phyloP scores from a whole-genome alignment of 805 yeast species.

The Pachysolen tannophilus region DNA sequence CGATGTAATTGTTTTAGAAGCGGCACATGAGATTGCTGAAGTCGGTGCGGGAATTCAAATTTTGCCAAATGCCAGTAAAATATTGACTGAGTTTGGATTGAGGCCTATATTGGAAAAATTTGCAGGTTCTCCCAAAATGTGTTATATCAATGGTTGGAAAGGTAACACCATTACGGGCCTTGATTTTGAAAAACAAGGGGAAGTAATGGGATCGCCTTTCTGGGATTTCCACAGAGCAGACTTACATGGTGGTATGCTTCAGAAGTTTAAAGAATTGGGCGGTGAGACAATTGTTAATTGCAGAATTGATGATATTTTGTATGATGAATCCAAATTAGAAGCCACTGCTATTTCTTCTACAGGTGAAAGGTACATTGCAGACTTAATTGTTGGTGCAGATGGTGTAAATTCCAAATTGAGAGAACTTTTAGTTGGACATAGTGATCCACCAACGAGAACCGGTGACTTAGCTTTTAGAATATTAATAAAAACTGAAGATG shows the following conservation, averaged over 20 bases:
- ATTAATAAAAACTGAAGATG: slow-evolving; percentile 15
- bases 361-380: slow-evolving; percentile 15
- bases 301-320: slow-evolving; percentile 14
- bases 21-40: slow-evolving; percentile 18
- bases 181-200: slow-evolving; percentile 12
- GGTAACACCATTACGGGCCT: too few relatives aligned
- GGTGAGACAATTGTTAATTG: slow-evolving; percentile 13
- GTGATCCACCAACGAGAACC: slow-evolving; percentile 20
- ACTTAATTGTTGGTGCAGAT: slow-evolving; percentile 21
- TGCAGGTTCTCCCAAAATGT: too few relatives aligned
- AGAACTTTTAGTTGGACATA: slow-evolving; percentile 14
- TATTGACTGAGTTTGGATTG: slow-evolving; percentile 16
- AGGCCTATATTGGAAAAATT: slow-evolving; percentile 6
- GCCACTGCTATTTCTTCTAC: slow-evolving; percentile 11
- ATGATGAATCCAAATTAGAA: slow-evolving; percentile 12
- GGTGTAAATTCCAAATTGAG: slow-evolving; percentile 19
- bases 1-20: slow-evolving; percentile 18
- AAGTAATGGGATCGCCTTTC: slow-evolving; percentile 16
- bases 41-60: slow-evolving; percentile 23
- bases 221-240: slow-evolving; percentile 22
- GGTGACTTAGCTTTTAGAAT: slow-evolving; percentile 24
- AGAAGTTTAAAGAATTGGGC: slow-evolving; percentile 16
- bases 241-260: slow-evolving; percentile 18
- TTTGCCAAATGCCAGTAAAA: slow-evolving; percentile 20
- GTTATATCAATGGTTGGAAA: too few relatives aligned